Percentiles rank a stretch among this genome's conserved stretches.
Evolutionary conservation across 2,329 filamentous ascomycete genomes (phyloP).

Genomic region (Penicillium palitans): DNA sequence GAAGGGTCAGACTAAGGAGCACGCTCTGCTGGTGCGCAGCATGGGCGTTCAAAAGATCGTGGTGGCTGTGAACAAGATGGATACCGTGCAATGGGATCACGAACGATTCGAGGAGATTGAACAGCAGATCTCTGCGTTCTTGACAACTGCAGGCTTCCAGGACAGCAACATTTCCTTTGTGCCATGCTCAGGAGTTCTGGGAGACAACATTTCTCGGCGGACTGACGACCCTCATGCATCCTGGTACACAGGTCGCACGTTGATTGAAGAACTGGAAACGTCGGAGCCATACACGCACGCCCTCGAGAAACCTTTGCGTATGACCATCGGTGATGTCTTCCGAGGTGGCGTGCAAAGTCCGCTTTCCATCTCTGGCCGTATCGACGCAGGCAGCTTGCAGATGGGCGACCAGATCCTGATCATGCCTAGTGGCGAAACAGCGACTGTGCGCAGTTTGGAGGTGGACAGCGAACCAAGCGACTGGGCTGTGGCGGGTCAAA

Average conservation of each 20-base stretch:
- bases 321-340: conserved; percentile 88
- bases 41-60: conserved; percentile 87
- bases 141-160: conserved; percentile 79
- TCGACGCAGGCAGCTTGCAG: conserved; percentile 82
- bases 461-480: conserved; percentile 71
- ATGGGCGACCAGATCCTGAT: conserved; percentile 76
- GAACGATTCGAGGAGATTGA: conserved; percentile 82
- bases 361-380: conserved; percentile 78
- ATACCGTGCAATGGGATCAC: conserved; percentile 79
- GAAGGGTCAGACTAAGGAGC: conserved; percentile 91
- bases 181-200: conserved; percentile 83
- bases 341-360: conserved; percentile 75
- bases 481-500: conserved; percentile 92
- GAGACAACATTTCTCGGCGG: conserved; percentile 73
- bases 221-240: conserved; percentile 52
- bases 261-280: conserved; percentile 82
- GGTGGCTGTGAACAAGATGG: conserved; percentile 93
- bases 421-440: conserved; percentile 78
- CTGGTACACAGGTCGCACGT: conserved; percentile 80
- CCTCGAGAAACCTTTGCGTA: conserved; percentile 74
- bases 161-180: conserved; percentile 80
- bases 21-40: conserved; percentile 83
- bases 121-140: conserved; percentile 78
- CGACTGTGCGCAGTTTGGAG: conserved; percentile 77
- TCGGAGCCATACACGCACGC: conserved; percentile 71